Conservation (phyloP, 345 rosid species). For the Lepidium africanum region DNA sequence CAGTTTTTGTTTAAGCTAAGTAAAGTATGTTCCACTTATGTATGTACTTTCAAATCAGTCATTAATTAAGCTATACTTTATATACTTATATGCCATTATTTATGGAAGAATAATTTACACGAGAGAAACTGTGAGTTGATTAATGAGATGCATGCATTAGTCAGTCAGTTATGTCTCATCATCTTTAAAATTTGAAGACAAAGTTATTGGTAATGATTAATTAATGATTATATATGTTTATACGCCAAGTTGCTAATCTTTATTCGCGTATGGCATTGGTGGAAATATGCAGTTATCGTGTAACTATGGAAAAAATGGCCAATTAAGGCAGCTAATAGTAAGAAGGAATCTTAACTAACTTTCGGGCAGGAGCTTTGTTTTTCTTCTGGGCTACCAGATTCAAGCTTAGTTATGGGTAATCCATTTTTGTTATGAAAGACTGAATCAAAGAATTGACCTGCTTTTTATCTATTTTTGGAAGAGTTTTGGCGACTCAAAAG, state of each 20-base stretch:
- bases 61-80: background rate
- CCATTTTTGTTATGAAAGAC: no score
- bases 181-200: slow-evolving; percentile 1
- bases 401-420: no score
- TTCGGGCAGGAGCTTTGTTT: no score
- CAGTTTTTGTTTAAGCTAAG: background rate
- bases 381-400: no score
- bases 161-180: slow-evolving; percentile 12
- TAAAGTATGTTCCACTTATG: slow-evolving; percentile 19
- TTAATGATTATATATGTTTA: slow-evolving; percentile 1
- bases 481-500: no score
- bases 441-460: no score
- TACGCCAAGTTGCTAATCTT: slow-evolving; percentile 20
- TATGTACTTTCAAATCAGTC: slow-evolving; percentile 19
- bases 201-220: slow-evolving; percentile 8
- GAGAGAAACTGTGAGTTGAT: background rate
- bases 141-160: slow-evolving; percentile 18
- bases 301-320: background rate
- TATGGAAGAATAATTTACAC: slow-evolving; percentile 4
- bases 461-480: no score
- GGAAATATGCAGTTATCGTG: slow-evolving; percentile 1
- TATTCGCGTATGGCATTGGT: slow-evolving; percentile 14
- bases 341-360: background rate
- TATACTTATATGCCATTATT: background rate
- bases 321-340: background rate